These are phyloP conservation scores for Cerrena zonata DNA, from an alignment of 1,284 basidiomycete genomes.

Conservation along the genomic window DNA sequence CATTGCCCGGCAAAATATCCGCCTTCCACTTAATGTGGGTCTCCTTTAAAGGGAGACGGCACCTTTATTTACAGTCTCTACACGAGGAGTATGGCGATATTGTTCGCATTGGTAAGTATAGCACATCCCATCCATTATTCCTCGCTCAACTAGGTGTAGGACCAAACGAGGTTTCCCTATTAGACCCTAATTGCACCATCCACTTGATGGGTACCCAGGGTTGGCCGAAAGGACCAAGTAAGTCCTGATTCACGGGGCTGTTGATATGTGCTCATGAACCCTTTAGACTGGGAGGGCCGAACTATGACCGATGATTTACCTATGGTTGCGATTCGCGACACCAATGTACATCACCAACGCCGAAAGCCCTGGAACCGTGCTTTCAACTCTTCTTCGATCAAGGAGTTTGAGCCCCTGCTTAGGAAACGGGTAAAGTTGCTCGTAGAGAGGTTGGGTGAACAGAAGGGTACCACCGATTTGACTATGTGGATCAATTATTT, in stretches of 20 bases:
- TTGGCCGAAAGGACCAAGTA: slow-evolving; percentile 14
- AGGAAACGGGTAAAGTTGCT: slow-evolving; percentile 7
- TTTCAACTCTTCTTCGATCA: slow-evolving; percentile 13
- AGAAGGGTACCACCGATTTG: slow-evolving; percentile 1
- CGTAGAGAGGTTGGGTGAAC: not conserved
- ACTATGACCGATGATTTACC: not conserved
- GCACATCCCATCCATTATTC: not conserved
- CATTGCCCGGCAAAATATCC: not conserved
- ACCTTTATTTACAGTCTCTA: not conserved
- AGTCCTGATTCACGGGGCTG: not conserved
- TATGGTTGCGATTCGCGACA: slow-evolving; percentile 7
- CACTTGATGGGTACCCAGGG: slow-evolving; percentile 13
- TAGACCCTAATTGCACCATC: slow-evolving; percentile 10
- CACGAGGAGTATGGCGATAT: slow-evolving; percentile 2
- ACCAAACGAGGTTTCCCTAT: slow-evolving; percentile 16
- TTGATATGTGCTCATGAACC: not conserved
- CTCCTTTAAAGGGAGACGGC: not conserved
- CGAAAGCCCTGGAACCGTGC: slow-evolving; percentile 17
- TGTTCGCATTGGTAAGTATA: slow-evolving; percentile 1
- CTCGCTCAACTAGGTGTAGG: slow-evolving; percentile 3
- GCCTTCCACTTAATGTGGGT: not conserved
- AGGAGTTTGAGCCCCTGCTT: slow-evolving; percentile 14
- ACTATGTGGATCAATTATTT: slow-evolving; percentile 6
- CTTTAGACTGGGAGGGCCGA: not conserved
- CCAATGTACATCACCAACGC: slow-evolving; percentile 10